Evolutionary conservation across 345 rosid species (phyloP).

Genomic region (Salix udensis): DNA sequence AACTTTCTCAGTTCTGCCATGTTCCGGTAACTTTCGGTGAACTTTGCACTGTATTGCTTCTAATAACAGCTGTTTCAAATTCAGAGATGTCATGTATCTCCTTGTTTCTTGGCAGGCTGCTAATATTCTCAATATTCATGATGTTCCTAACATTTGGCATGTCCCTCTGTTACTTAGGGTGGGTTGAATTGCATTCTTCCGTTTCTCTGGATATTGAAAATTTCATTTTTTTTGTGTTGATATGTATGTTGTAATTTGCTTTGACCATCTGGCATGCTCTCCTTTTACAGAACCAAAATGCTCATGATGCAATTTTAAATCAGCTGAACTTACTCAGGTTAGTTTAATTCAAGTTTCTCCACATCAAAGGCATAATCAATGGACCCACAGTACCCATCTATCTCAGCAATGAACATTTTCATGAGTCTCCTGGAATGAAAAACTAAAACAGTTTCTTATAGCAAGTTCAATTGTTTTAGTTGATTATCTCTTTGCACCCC

Average conservation of each 20-base stretch:
- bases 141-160: conserved; percentile 39
- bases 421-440: background rate
- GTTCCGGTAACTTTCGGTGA: conserved; percentile 49
- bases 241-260: conserved; percentile 3
- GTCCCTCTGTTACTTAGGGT: conserved; percentile 32
- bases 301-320: conserved; percentile 69
- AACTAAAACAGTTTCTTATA: background rate
- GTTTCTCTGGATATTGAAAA: conserved; percentile 10
- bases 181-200: conserved; percentile 18
- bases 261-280: conserved; percentile 5
- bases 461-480: background rate
- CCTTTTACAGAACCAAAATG: conserved; percentile 79
- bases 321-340: conserved; percentile 73
- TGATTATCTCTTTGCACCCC: background rate
- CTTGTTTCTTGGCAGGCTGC: conserved; percentile 22
- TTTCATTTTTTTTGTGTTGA: background rate
- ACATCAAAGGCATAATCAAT: background rate
- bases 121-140: conserved; percentile 35
- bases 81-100: background rate
- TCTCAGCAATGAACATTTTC: background rate
- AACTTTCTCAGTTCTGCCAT: conserved; percentile 37
- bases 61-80: background rate
- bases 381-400: background rate
- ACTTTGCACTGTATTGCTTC: conserved; percentile 10
- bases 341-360: conserved; percentile 18